Evolutionary conservation across 148 eudicot genomes (phyloP).

Genomic region (Chenopodium formosanum): DNA sequence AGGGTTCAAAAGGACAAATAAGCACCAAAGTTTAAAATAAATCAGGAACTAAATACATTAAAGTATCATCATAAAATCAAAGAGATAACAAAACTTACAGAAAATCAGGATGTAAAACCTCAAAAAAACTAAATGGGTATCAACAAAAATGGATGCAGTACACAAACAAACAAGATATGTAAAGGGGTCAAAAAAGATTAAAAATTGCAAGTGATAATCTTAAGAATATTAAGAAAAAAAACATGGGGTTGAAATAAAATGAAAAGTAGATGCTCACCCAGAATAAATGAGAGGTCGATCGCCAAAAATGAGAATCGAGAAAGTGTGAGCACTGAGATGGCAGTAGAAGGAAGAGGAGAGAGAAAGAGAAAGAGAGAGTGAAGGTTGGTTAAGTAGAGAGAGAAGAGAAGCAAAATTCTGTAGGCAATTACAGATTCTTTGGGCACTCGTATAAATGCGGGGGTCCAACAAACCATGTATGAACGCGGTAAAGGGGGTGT

Average conservation of each 20-base stretch:
- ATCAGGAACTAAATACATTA: slow-evolving; percentile 3
- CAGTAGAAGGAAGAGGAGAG: background rate
- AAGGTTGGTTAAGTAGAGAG: slow-evolving; percentile 21
- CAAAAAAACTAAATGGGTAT: slow-evolving; percentile 25
- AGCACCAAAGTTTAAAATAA: background rate
- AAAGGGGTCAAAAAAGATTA: background rate
- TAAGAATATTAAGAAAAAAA: background rate
- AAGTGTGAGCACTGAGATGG: too few relatives aligned
- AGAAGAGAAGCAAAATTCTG: background rate
- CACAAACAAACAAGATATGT: slow-evolving; percentile 8
- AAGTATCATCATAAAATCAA: background rate
- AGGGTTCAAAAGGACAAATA: background rate
- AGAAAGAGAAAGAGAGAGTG: background rate
- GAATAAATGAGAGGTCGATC: slow-evolving; percentile 4
- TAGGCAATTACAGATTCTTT: slow-evolving; percentile 22
- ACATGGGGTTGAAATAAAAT: background rate
- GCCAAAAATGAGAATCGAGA: slow-evolving; percentile 10
- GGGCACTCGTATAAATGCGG: slow-evolving; percentile 21
- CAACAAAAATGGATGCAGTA: slow-evolving; percentile 16
- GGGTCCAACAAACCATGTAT: slow-evolving; percentile 2
- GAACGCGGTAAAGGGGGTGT: slow-evolving; percentile 14
- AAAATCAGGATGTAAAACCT: slow-evolving; percentile 9
- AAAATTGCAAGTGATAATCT: slow-evolving; percentile 8
- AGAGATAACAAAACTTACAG: slow-evolving; percentile 13
- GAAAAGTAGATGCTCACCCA: slow-evolving; percentile 30